phyloP scores from a whole-genome alignment of 176 grass and related monocot species.

The Raddia distichophylla region DNA sequence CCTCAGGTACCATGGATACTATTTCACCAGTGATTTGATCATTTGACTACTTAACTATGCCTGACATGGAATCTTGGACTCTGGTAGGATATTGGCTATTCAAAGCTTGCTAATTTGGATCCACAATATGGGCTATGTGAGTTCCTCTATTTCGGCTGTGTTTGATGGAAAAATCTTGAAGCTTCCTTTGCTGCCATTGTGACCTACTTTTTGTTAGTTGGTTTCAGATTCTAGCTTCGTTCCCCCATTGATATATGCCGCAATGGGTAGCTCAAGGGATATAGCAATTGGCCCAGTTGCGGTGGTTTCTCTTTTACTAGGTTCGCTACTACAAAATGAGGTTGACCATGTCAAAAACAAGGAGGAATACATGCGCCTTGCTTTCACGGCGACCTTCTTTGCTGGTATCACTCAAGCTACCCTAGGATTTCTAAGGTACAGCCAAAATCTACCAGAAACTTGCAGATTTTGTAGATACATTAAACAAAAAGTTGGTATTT shows the following conservation, averaged over 20 bases:
- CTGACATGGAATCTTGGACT: conserved; percentile 29
- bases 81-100: conserved; percentile 89
- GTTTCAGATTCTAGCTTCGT: conserved; percentile 89
- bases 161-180: conserved; percentile 18
- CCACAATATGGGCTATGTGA: conserved; percentile 89
- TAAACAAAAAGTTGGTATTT: conserved; percentile 24
- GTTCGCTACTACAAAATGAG: conserved; percentile 83
- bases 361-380: conserved; percentile 76
- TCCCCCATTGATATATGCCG: conserved; percentile 85
- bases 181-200: conserved; percentile 5
- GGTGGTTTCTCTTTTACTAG: conserved; percentile 88
- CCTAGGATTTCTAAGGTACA: conserved; percentile 87
- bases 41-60: neutral
- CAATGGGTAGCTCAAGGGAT: conserved; percentile 97
- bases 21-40: conserved; percentile 9
- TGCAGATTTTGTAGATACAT: neutral
- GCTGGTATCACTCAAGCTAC: conserved; percentile 96
- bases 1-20: conserved; percentile 70
- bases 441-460: neutral
- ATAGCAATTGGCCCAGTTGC: conserved; percentile 95
- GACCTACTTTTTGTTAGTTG: conserved; percentile 28
- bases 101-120: conserved; percentile 90
- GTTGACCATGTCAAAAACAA: conserved; percentile 60
- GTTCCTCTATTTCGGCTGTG: conserved; percentile 16
- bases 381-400: conserved; percentile 96